A percentile compares a stretch with the other conserved stretches of the same genome.
phyloP scores from a whole-genome alignment of 1,284 basidiomycete species.

The Boletus smithii region DNA sequence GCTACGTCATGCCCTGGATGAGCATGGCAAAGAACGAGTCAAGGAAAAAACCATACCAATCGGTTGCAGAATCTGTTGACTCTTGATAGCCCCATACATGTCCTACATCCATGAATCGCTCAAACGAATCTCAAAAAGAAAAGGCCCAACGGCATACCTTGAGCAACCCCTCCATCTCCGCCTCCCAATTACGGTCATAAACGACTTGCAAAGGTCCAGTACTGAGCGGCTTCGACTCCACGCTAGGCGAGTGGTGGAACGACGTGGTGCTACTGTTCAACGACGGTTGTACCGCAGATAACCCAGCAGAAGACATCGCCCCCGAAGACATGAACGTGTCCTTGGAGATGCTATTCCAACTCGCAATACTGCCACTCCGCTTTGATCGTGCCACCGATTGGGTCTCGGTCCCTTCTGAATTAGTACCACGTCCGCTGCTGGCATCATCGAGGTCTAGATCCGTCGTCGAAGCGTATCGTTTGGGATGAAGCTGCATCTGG shows the following conservation, averaged over 20 bases:
- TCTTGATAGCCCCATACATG: conserved; percentile 90
- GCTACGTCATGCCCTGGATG: conserved; percentile 46
- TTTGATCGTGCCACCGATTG: conserved; percentile 53
- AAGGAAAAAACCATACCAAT: conserved; percentile 39
- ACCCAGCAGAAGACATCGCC: conserved; percentile 35
- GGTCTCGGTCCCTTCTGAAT: conserved; percentile 49
- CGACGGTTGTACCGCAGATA: conserved; percentile 35
- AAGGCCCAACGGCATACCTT: conserved; percentile 50
- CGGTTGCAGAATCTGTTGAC: conserved; percentile 87
- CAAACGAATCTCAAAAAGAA: conserved; percentile 2
- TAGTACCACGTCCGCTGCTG: conserved; percentile 51
- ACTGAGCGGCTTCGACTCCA: conserved; percentile 40
- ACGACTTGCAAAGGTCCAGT: conserved; percentile 37
- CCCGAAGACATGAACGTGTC: conserved; percentile 49
- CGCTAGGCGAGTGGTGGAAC: conserved; percentile 42
- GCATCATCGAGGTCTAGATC: conserved; percentile 70
- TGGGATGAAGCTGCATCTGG: conserved; percentile 65
- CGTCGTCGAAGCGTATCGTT: conserved; percentile 48
- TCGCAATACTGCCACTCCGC: conserved; percentile 75
- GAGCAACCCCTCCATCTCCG: conserved; percentile 79
- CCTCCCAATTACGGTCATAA: conserved; percentile 74
- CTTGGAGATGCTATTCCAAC: conserved; percentile 73
- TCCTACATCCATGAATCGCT: conserved; percentile 53
- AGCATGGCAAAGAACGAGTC: conserved; percentile 51
- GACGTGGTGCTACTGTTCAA: conserved; percentile 36